Percentiles rank a stretch among this genome's conserved stretches.
phyloP scores from a whole-genome alignment of 805 yeast genomes.

The Saccharomyces cerevisiae region DNA sequence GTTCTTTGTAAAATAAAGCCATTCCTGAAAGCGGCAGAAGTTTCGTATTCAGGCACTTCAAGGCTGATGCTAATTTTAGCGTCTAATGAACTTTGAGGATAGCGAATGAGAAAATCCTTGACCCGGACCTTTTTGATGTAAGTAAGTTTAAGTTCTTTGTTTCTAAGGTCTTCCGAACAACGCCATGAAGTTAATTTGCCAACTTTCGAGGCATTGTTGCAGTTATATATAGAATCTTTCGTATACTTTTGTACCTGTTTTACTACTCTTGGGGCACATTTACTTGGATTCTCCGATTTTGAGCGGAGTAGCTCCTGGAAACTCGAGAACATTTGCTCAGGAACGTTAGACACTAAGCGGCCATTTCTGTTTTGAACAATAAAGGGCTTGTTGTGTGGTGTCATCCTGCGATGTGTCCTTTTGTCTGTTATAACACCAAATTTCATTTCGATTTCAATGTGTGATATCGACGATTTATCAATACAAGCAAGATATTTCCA shows the following conservation, averaged over 20 bases:
- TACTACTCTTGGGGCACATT: not conserved
- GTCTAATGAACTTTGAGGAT: not conserved
- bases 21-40: not conserved
- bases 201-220: conserved; percentile 40
- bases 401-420: conserved; percentile 50
- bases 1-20: not conserved
- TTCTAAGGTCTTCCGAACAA: not conserved
- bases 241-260: conserved; percentile 39
- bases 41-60: not conserved
- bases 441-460: conserved; percentile 66
- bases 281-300: not conserved
- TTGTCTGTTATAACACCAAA: conserved; percentile 65
- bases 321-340: not conserved
- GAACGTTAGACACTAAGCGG: not conserved
- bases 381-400: conserved; percentile 34
- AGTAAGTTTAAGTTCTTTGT: not conserved
- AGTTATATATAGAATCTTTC: conserved; percentile 55
- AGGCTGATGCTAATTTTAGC: not conserved
- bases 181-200: not conserved
- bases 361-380: not conserved
- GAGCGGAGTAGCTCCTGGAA: not conserved
- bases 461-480: conserved; percentile 30
- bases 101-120: not conserved
- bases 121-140: not conserved
- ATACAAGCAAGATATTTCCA: not conserved